Base-by-base conservation (phyloP, 2,329 filamentous ascomycete species). In the Bimuria novae-zelandiae region DNA sequence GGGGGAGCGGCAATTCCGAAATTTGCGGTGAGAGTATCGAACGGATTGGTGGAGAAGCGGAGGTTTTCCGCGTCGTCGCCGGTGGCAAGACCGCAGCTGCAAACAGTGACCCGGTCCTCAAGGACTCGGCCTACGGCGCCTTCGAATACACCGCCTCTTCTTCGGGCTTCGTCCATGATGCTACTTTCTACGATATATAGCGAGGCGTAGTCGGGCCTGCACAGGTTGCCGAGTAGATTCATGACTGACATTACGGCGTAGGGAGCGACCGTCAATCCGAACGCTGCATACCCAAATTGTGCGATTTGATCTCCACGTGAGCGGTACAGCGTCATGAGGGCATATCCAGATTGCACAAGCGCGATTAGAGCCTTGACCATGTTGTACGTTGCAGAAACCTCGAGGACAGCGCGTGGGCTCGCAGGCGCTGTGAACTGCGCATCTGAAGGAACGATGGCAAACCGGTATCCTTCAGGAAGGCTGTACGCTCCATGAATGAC, bases 181-280 rank as follows among this genome's bases (percentile, higher is more conserved):
- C 52, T 39, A 47, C 51, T 49, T 8, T 59, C 56, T 3, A 74
- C 61, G 30, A 74, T 50, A 49, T 70, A 73, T 8, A 72, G 21
- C 1, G 52, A 55, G 7, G 69, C 43, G 51, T 73, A 74, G 14
- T 69, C 59, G 1, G 69, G 69, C 2, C 52, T 40, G n/a, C 56
- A 56, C 1, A 66, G 30, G 25, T 59, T 60, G 4, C 65, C 67
- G 4, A 70, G 4, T 3, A 75, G 48, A 17, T 76, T 75, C n/a
- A 75, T 41, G 3, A 71, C 54, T 0, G 68, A 73, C 74, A 76
- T 75, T 19, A 73, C 37, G 4, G 67, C 53, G 42, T 74, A 75
- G 0, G 71, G 72, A 1, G 70, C 53, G 2, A 75, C 70, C 0
- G 72, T 75, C 7, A 76, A 59, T 3, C 68, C 66, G 46, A 72